These are phyloP conservation scores for Colletotrichum brevisporum DNA, from an alignment of 2,329 filamentous ascomycete species.

Conservation along the genomic window DNA sequence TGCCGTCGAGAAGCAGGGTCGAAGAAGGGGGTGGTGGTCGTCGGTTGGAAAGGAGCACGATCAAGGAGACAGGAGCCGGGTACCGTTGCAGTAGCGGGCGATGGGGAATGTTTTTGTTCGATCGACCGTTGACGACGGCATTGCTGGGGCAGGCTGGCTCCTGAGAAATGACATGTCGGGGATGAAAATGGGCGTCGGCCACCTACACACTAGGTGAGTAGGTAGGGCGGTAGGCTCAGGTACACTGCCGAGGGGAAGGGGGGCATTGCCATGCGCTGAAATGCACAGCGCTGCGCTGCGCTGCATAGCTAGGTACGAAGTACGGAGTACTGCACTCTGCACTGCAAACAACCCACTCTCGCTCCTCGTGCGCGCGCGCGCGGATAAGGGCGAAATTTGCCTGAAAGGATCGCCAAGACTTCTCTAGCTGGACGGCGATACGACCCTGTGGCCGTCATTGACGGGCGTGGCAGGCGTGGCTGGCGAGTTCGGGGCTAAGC, in stretches of 20 bases:
- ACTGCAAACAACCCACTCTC: conserved; percentile 1
- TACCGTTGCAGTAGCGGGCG: conserved; percentile 32
- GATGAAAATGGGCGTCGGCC: conserved; percentile 21
- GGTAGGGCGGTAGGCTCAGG: neutral
- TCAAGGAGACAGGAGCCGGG: conserved; percentile 24
- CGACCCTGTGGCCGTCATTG: conserved; percentile 27
- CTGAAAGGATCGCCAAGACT: conserved; percentile 32
- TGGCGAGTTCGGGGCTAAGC: conserved; percentile 25
- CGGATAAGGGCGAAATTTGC: conserved; percentile 22
- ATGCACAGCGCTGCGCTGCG: neutral
- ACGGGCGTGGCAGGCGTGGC: too few species aligned
- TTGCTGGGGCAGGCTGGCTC: conserved; percentile 12
- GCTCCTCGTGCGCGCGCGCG: neutral
- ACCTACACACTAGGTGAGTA: conserved; percentile 13
- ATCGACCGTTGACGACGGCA: conserved; percentile 28
- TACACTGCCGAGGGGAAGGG: conserved; percentile 12
- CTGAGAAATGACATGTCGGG: conserved; percentile 37
- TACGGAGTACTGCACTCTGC: neutral
- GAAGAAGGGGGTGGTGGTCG: conserved; percentile 8
- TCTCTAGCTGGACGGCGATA: conserved; percentile 25
- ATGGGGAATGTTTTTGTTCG: conserved; percentile 36
- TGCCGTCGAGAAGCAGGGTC: conserved; percentile 20
- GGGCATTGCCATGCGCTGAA: neutral
- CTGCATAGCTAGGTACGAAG: too few species aligned
- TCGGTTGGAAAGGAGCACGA: conserved; percentile 6